phyloP scores from a whole-genome alignment of 352 stramenopile genomes.

The Pythium dissimile region DNA sequence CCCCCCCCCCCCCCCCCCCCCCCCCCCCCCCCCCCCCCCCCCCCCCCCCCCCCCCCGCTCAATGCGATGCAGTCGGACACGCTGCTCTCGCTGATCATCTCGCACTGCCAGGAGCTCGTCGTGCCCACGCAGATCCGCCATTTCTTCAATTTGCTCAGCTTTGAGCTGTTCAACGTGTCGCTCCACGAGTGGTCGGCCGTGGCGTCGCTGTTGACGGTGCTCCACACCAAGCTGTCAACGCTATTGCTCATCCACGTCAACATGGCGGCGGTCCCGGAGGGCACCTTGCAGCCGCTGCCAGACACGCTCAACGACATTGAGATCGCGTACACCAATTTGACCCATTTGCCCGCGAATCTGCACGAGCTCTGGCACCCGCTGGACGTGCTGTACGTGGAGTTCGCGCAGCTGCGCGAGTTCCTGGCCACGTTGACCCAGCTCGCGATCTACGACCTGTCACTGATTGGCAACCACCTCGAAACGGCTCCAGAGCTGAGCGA shows the following conservation, averaged over 20 bases:
- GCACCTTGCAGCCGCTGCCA: background rate
- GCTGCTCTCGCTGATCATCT: conserved; percentile 20
- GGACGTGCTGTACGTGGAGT: conserved; percentile 26
- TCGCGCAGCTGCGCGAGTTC: conserved; percentile 6
- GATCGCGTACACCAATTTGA: conserved; percentile 30
- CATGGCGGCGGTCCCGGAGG: conserved; percentile 17
- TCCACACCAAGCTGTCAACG: conserved; percentile 3
- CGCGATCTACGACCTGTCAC: conserved; percentile 17
- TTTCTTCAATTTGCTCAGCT: conserved; percentile 16
- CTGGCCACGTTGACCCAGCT: conserved; percentile 5
- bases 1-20: too few species aligned
- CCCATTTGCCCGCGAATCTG: conserved; percentile 17
- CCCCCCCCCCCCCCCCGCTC: too few species aligned
- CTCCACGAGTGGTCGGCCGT: conserved; percentile 17
- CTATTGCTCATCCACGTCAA: conserved; percentile 10
- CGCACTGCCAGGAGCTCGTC: conserved; percentile 15
- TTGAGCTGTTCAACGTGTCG: conserved; percentile 26
- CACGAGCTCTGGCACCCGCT: conserved; percentile 22
- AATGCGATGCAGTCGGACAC: conserved; percentile 3
- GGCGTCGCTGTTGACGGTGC: background rate
- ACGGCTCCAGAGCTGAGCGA: background rate
- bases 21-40: too few species aligned
- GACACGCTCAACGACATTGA: conserved; percentile 14
- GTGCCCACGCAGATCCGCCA: conserved; percentile 9
- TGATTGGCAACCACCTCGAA: conserved; percentile 15